Evolutionary conservation across 1,139 yeast genomes (phyloP).

Genomic region (Pichia sp.): DNA sequence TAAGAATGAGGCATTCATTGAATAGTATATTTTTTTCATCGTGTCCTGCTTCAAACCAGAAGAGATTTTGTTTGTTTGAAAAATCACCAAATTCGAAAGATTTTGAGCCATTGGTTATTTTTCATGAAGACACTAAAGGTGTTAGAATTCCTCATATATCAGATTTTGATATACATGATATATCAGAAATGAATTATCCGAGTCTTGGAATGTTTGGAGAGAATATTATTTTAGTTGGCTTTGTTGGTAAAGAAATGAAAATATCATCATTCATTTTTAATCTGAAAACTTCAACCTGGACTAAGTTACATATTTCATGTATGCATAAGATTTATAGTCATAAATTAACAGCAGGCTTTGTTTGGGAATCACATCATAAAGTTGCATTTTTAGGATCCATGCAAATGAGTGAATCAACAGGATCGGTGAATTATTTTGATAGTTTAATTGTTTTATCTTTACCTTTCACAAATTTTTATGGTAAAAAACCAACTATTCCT

Average conservation of each 20-base stretch:
- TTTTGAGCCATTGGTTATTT: slow-evolving; percentile 21
- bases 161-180: slow-evolving; percentile 2
- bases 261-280: slow-evolving; percentile 56
- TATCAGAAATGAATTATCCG: slow-evolving; percentile 39
- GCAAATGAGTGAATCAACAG: slow-evolving; percentile 41
- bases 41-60: slow-evolving; percentile 5
- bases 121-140: slow-evolving; percentile 14
- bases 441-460: slow-evolving; percentile 53
- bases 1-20: slow-evolving; percentile 4
- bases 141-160: slow-evolving; percentile 7
- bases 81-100: slow-evolving; percentile 12
- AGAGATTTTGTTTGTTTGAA: slow-evolving; percentile 7
- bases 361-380: slow-evolving; percentile 73
- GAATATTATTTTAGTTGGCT: slow-evolving; percentile 56
- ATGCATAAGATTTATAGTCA: slow-evolving; percentile 52
- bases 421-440: slow-evolving; percentile 56
- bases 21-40: slow-evolving; percentile 3
- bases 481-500: slow-evolving; percentile 15
- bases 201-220: slow-evolving; percentile 61
- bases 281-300: slow-evolving; percentile 60
- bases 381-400: slow-evolving; percentile 51
- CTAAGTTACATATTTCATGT: slow-evolving; percentile 52
- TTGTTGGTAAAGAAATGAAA: slow-evolving; percentile 45
- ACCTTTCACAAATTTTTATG: slow-evolving; percentile 57
- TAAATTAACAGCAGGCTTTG: slow-evolving; percentile 60